phyloP scores from a whole-genome alignment of 805 yeast species.

The Cyberlindnera galapagoensis region DNA sequence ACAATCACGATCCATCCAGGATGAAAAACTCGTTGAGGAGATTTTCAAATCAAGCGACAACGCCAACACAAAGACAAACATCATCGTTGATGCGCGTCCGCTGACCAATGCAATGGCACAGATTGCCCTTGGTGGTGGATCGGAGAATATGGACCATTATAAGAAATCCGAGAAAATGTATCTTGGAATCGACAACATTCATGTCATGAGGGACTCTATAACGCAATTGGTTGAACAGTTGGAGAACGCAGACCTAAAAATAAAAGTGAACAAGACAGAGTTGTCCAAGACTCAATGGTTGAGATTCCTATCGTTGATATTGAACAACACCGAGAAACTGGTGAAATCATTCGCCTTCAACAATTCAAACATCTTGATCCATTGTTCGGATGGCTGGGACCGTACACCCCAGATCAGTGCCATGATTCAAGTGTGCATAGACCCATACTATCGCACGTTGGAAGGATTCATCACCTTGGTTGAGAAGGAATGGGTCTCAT shows the following conservation, averaged over 20 bases:
- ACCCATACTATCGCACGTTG: conserved; percentile 82
- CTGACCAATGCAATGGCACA: conserved; percentile 94
- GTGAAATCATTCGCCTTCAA: conserved; percentile 78
- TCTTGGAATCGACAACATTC: conserved; percentile 90
- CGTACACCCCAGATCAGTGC: conserved; percentile 88
- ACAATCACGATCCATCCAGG: conserved; percentile 84
- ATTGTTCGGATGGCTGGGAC: conserved; percentile 99
- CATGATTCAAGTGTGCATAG: conserved; percentile 77
- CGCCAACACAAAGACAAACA: conserved; percentile 41
- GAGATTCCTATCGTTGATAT: conserved; percentile 56
- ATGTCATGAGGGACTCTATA: conserved; percentile 86
- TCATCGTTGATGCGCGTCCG: conserved; percentile 90
- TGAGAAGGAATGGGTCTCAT: conserved; percentile 94
- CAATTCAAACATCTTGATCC: conserved; percentile 76
- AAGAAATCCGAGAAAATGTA: conserved; percentile 64
- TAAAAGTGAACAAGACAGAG: conserved; percentile 57
- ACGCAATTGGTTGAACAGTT: conserved; percentile 34
- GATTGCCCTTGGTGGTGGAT: conserved; percentile 96
- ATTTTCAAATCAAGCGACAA: conserved; percentile 54
- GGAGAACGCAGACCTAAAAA: conserved; percentile 35
- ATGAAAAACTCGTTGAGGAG: conserved; percentile 74
- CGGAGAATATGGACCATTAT: conserved; percentile 88
- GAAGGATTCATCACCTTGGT: conserved; percentile 81
- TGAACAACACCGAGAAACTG: conserved; percentile 72
- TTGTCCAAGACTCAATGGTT: conserved; percentile 75